A percentile compares a stretch with the other conserved stretches of the same genome.
These are phyloP conservation scores for Wallacemonas collosoma DNA, from an alignment of 208 protist genomes.

Conservation along the genomic window DNA sequence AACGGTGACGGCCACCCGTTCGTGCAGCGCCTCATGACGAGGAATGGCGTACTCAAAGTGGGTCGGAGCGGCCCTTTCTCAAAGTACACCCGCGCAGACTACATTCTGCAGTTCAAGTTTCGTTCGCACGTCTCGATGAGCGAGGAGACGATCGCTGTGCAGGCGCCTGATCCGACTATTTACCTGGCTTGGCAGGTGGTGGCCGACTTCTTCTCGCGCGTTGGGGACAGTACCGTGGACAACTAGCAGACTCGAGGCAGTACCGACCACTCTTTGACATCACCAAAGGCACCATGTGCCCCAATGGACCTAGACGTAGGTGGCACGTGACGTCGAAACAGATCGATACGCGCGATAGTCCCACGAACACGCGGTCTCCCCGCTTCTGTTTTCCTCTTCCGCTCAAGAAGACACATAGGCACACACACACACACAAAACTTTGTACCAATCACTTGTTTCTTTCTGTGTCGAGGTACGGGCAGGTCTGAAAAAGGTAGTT, in stretches of 20 bases:
- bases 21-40: slow-evolving; percentile 42
- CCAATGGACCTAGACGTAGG: no score
- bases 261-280: no score
- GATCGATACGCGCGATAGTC: no score
- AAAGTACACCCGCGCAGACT: slow-evolving; percentile 50
- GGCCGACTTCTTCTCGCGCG: slow-evolving; percentile 53
- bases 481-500: no score
- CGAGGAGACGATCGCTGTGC: slow-evolving; percentile 57
- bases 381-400: no score
- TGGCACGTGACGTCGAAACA: no score
- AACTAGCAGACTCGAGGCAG: neutral
- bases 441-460: no score
- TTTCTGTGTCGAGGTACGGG: no score
- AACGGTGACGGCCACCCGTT: slow-evolving; percentile 47
- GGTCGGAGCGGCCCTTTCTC: slow-evolving; percentile 27
- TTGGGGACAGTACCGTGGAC: slow-evolving; percentile 23
- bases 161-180: slow-evolving; percentile 44
- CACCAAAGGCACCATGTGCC: no score
- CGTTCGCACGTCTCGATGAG: slow-evolving; percentile 31
- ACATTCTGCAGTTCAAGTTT: slow-evolving; percentile 66
- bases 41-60: slow-evolving; percentile 41
- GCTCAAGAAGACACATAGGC: no score
- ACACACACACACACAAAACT: no score
- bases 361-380: no score
- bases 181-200: slow-evolving; percentile 72